phyloP scores from a whole-genome alignment of 75 land plant species.

The Sequoia sempervirens region DNA sequence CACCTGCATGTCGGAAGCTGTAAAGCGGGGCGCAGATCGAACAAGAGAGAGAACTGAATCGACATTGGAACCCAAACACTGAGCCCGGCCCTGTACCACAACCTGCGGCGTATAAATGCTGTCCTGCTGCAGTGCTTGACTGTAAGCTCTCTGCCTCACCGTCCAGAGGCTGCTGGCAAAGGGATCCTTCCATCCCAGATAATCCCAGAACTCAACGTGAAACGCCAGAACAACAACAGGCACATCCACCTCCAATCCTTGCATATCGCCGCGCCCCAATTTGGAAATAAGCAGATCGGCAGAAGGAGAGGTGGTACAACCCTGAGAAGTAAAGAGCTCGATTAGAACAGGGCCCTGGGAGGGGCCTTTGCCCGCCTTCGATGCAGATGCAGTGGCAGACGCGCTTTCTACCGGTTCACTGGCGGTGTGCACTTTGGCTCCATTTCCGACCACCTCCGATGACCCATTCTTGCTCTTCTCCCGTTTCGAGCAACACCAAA shows the following conservation, averaged over 20 bases:
- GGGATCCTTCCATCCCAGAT: slow-evolving; percentile 88
- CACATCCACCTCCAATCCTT: slow-evolving; percentile 6
- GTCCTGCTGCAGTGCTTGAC: slow-evolving; percentile 66
- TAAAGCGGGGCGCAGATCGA: slow-evolving; percentile 45
- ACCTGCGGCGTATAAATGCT: slow-evolving; percentile 80
- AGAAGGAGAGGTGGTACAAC: slow-evolving; percentile 68
- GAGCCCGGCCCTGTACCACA: slow-evolving; percentile 65
- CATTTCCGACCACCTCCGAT: not conserved
- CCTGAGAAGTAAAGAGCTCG: slow-evolving; percentile 92
- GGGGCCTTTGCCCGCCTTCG: slow-evolving; percentile 15
- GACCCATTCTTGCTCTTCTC: not conserved
- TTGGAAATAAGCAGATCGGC: slow-evolving; percentile 72
- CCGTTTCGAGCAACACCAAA: not conserved
- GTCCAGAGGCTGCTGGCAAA: slow-evolving; percentile 81
- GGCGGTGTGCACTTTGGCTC: slow-evolving; percentile 9
- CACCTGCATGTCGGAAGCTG: slow-evolving; percentile 62
- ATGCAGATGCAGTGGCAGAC: not conserved
- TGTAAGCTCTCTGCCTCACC: slow-evolving; percentile 78
- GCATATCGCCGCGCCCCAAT: slow-evolving; percentile 55
- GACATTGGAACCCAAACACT: slow-evolving; percentile 54
- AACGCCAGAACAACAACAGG: slow-evolving; percentile 62
- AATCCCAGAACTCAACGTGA: slow-evolving; percentile 95
- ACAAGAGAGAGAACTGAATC: slow-evolving; percentile 45
- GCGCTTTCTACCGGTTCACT: not conserved
- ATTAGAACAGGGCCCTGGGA: slow-evolving; percentile 52